Evolutionary conservation across 768 basidiomycete species (phyloP), one percentile per base, ranked within the genome.

Genomic region (Lentinula edodes): DNA sequence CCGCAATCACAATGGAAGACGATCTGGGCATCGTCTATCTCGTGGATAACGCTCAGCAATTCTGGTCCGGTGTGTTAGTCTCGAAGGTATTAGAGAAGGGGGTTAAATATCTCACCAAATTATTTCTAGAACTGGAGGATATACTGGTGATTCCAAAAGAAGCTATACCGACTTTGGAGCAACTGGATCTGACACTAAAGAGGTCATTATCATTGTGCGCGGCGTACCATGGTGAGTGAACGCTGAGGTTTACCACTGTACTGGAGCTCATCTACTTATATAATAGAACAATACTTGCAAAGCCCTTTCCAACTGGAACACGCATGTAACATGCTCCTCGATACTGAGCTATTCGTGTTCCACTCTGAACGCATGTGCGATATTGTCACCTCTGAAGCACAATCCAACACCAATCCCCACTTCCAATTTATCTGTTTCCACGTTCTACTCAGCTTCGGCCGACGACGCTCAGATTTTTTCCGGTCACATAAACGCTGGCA

Each of bases 291-390:
- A 68, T 98, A 92, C 73, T 80, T 98, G 43, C 88, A 92, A 16
- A 88, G 85, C 59, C 89, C 89, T 3, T 72, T 90, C 28, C 93
- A 96, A 67, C 80, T 98, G 51, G 85, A 93, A 63, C 89, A 94
- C 70, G 93, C 93, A 10, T 89, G 90, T 66, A 76, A 82, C 43
- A 73, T 90, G 35, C 75, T 98, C 12, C 76, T 95, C 45, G 83
- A 86, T 58, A 94, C 92, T 0, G 94, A 95, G 68, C 81, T 98
- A 43, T 97, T 98, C 67, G 73, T 83, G 2, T 95, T 91, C 68
- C 94, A 98, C 72, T 94, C 92, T 3, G 94, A 95, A 69, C 79
- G 96, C 38, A 95, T 95, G 91, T 85, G 88, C 60, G 90, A 93
- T 65, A 82, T 90, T 45, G 76, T 94, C 52, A 76, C 89, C 41